Evolutionary conservation across 257 asterid genomes (phyloP).

Genomic region (Anisodus acutangulus): DNA sequence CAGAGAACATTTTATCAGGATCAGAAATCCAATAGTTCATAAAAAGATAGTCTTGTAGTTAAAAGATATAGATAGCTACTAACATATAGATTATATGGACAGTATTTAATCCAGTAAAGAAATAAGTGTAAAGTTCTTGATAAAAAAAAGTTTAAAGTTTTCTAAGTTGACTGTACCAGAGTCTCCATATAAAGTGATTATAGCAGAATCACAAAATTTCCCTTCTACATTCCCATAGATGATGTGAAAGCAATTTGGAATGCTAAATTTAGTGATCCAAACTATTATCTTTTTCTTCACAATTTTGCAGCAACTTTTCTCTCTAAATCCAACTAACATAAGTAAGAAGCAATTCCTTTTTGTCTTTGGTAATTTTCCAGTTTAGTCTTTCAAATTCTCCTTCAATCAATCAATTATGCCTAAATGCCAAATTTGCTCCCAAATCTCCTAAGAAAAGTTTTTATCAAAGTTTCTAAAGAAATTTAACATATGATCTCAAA

Average conservation of each 20-base stretch:
- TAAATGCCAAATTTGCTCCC: not conserved
- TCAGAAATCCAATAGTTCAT: not conserved
- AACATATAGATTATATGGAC: not conserved
- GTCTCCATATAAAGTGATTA: not conserved
- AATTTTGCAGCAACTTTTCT: not conserved
- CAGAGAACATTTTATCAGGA: not conserved
- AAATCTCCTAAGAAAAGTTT: not conserved
- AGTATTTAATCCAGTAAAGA: not conserved
- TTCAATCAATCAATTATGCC: not conserved
- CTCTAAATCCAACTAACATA: not conserved
- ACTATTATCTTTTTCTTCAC: not conserved
- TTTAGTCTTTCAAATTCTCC: conserved; percentile 15
- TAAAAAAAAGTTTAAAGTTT: not conserved
- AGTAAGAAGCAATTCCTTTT: not conserved
- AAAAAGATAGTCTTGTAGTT: not conserved
- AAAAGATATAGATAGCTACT: not conserved
- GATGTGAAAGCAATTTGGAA: conserved; percentile 13
- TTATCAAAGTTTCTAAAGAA: not conserved
- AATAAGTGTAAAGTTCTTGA: not conserved
- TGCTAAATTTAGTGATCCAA: not conserved
- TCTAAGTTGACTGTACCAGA: not conserved
- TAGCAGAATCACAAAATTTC: not conserved
- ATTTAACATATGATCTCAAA: conserved; percentile 11
- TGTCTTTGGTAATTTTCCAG: not conserved
- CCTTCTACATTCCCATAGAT: conserved; percentile 21